Percentiles rank a stretch among this genome's conserved stretches.
phyloP scores from a whole-genome alignment of 164 flowering plant species.

The Vitis rupestris region DNA sequence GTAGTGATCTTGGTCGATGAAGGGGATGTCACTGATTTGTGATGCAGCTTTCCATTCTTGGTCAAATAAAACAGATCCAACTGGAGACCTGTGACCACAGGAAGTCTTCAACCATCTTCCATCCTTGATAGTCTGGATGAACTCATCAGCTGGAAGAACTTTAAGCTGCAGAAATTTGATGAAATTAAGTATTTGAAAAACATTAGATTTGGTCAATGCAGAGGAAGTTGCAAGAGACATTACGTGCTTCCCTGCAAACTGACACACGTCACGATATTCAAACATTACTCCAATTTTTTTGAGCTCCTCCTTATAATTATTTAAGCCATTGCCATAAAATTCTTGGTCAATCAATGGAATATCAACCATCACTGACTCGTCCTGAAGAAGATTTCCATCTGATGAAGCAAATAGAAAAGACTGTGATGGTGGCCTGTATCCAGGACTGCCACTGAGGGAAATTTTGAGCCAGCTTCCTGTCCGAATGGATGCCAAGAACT shows the following conservation, averaged over 20 bases:
- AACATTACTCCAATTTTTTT: conserved; percentile 57
- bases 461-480: conserved; percentile 60
- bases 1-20: conserved; percentile 49
- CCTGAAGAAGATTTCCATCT: conserved; percentile 48
- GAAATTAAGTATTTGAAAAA: conserved; percentile 52
- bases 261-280: conserved; percentile 49
- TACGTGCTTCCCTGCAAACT: conserved; percentile 55
- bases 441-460: conserved; percentile 28
- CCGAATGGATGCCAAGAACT: conserved; percentile 46
- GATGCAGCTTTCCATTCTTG: conserved; percentile 47
- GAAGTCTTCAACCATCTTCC: conserved; percentile 52
- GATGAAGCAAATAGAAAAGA: conserved; percentile 42
- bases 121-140: conserved; percentile 37
- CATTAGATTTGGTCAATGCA: conserved; percentile 31
- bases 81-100: conserved; percentile 45
- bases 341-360: conserved; percentile 55
- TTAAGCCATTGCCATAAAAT: conserved; percentile 46
- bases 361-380: conserved; percentile 57
- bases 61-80: conserved; percentile 40
- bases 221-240: conserved; percentile 46
- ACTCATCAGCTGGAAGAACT: conserved; percentile 29
- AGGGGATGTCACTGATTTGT: conserved; percentile 47
- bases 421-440: conserved; percentile 51
- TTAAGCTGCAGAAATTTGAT: conserved; percentile 39
- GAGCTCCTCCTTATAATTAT: conserved; percentile 44